A percentile compares a stretch with the other conserved stretches of the same genome.
phyloP scores from a whole-genome alignment of 192 early-diverging fungal genomes.

The Blastocladiella britannica region DNA sequence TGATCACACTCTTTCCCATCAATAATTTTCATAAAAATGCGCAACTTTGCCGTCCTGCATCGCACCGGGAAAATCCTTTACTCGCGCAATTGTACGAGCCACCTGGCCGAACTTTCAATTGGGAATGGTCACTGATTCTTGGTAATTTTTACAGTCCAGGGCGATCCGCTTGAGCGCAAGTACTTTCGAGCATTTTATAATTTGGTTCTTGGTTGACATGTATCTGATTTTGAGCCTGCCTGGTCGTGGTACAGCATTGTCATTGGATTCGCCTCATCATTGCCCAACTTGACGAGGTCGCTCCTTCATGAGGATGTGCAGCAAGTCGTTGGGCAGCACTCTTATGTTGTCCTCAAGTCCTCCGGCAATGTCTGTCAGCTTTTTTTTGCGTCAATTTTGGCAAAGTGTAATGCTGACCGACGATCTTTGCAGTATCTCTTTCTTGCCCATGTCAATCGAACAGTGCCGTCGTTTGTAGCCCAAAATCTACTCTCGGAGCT shows the following conservation, averaged over 20 bases:
- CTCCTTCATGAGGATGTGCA: slow-evolving; percentile 31
- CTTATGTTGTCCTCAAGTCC: slow-evolving; percentile 27
- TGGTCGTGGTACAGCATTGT: slow-evolving; percentile 9
- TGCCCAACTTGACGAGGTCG: slow-evolving; percentile 32
- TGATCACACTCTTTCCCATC: too few species aligned
- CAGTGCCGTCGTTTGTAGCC: background rate
- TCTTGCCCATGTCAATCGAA: background rate
- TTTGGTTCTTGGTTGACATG: too few species aligned
- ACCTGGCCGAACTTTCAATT: background rate
- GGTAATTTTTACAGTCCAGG: slow-evolving; percentile 1
- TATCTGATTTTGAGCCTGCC: background rate
- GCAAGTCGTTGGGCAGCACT: slow-evolving; percentile 24
- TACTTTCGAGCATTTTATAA: too few species aligned
- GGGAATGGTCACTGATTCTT: background rate
- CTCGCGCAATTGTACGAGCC: slow-evolving; percentile 3
- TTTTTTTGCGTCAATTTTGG: too few species aligned
- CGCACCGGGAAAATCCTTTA: slow-evolving; percentile 5
- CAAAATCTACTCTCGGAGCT: background rate
- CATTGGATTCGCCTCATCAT: slow-evolving; percentile 37
- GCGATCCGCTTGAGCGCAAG: slow-evolving; percentile 6
- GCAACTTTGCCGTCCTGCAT: slow-evolving; percentile 7
- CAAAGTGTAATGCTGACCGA: too few species aligned
- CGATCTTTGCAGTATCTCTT: background rate
- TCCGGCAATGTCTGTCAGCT: slow-evolving; percentile 25
- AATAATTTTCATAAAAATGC: too few species aligned